Conservation (phyloP, 805 yeast species). For the Ogataea dorogensis region DNA sequence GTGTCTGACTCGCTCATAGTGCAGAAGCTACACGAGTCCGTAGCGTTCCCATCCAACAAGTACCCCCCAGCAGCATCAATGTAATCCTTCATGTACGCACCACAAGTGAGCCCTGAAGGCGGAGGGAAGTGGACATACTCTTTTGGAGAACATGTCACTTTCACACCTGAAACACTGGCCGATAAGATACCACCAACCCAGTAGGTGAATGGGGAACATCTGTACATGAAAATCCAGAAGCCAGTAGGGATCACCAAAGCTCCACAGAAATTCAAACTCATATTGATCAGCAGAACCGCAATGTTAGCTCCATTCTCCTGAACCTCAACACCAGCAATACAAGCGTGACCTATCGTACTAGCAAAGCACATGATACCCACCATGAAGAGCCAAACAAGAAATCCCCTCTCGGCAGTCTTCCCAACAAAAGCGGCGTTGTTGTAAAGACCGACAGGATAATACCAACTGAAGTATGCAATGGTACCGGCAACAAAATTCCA, state of each 20-base stretch:
- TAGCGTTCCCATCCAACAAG: conserved; percentile 39
- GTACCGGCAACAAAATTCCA: conserved; percentile 60
- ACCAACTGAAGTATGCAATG: conserved; percentile 54
- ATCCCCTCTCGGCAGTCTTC: too few relatives aligned
- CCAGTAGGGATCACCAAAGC: conserved; percentile 57
- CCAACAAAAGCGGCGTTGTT: too few relatives aligned
- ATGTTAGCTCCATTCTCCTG: conserved; percentile 62
- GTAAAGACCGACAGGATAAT: conserved; percentile 68
- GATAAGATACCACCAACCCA: conserved; percentile 52
- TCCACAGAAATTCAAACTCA: conserved; percentile 70
- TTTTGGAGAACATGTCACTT: conserved; percentile 43
- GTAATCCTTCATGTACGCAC: conserved; percentile 42
- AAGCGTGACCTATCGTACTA: conserved; percentile 53
- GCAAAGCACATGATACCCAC: conserved; percentile 50
- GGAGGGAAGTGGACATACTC: conserved; percentile 50
- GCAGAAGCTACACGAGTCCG: conserved; percentile 59
- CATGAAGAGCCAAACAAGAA: conserved; percentile 38
- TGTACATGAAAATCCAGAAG: conserved; percentile 73
- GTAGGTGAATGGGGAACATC: conserved; percentile 65
- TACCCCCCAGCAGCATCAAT: conserved; percentile 44
- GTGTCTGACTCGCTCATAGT: conserved; percentile 52
- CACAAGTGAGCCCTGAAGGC: conserved; percentile 54
- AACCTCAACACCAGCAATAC: conserved; percentile 53
- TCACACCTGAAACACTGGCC: conserved; percentile 49
- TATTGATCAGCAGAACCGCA: conserved; percentile 52